A percentile compares a stretch with the other conserved stretches of the same genome.
These are phyloP conservation scores for Talaromyces sp. DNA, from an alignment of 2,329 filamentous ascomycete genomes.

Conservation along the genomic window DNA sequence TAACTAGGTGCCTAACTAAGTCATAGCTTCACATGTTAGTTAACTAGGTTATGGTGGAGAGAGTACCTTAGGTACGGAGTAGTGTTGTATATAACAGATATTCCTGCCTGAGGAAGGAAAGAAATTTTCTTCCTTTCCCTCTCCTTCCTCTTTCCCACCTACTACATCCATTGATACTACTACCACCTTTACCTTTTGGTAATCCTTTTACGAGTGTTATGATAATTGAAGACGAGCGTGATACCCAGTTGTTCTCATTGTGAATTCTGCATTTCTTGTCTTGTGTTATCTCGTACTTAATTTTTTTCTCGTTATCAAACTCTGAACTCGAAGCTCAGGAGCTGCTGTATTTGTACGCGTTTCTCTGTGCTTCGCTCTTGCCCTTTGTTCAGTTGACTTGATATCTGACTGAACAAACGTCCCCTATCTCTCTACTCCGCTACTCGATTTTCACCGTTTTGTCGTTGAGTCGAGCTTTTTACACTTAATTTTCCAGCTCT, in stretches of 20 bases:
- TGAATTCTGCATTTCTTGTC: slow-evolving; percentile 7
- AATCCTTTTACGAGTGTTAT: slow-evolving; percentile 8
- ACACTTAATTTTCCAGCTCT: neutral
- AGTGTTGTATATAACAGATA: neutral
- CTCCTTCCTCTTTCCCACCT: neutral
- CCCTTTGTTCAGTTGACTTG: neutral
- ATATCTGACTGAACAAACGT: neutral
- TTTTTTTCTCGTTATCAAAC: neutral
- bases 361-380: neutral
- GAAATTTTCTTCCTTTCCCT: slow-evolving; percentile 3
- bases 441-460: neutral
- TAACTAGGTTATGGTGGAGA: neutral
- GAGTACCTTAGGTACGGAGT: neutral
- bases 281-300: neutral
- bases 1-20: slow-evolving; percentile 1
- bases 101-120: slow-evolving; percentile 13
- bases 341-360: slow-evolving; percentile 11
- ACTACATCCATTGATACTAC: neutral
- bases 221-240: slow-evolving; percentile 9
- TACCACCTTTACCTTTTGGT: neutral
- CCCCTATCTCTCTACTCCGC: neutral
- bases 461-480: neutral
- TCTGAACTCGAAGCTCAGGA: slow-evolving; percentile 1
- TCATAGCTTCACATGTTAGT: neutral
- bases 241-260: slow-evolving; percentile 7